phyloP scores from a whole-genome alignment of 1,284 basidiomycete species.

The Schizophyllum amplum region DNA sequence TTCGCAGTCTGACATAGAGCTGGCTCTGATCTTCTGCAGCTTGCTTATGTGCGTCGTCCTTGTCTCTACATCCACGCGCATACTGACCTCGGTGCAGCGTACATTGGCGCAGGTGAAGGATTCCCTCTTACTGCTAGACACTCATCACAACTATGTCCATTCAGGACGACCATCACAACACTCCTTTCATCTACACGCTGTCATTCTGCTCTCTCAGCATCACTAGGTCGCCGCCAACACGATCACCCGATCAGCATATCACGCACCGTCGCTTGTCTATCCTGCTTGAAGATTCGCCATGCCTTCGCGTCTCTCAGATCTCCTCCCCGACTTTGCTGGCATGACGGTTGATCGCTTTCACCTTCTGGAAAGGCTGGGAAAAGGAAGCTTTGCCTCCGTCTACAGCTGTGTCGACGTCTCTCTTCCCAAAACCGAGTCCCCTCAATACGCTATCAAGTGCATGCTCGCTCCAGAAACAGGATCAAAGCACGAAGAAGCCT shows the following conservation, averaged over 20 bases:
- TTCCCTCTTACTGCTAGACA: too few species aligned
- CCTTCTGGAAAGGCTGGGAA: neutral
- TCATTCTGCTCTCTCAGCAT: neutral
- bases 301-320: neutral
- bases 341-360: neutral
- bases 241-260: too few species aligned
- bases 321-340: neutral
- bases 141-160: neutral
- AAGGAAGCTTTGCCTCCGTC: conserved; percentile 6
- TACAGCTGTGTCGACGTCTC: neutral
- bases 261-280: neutral
- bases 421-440: conserved; percentile 12
- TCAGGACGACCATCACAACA: neutral
- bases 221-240: too few species aligned
- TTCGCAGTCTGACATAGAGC: neutral
- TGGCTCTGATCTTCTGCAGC: neutral
- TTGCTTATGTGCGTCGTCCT: neutral
- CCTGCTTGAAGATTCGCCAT: neutral
- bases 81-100: neutral
- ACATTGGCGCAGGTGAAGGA: too few species aligned
- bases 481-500: conserved; percentile 11
- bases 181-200: neutral
- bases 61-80: neutral
- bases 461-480: conserved; percentile 9
- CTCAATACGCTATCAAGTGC: conserved; percentile 47